phyloP scores from a whole-genome alignment of 2,329 filamentous ascomycete genomes.

The Penicillium sp. region DNA sequence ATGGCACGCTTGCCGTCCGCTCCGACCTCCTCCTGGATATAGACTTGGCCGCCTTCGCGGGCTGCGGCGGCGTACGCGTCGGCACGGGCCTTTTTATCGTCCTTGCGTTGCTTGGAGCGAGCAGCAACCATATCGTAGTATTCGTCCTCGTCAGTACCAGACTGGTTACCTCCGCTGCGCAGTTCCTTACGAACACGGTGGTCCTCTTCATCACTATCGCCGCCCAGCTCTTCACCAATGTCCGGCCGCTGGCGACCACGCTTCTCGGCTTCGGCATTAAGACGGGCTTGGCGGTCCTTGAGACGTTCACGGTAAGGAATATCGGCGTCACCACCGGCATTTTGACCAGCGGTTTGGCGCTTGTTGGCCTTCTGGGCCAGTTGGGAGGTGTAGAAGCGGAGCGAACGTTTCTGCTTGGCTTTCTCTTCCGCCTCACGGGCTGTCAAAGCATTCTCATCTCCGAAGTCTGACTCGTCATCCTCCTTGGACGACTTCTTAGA shows the following conservation, averaged over 20 bases:
- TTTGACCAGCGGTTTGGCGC: conserved; percentile 64
- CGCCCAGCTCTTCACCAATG: conserved; percentile 70
- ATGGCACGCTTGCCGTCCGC: conserved; percentile 90
- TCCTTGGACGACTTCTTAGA: conserved; percentile 39
- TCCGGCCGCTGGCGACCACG: conserved; percentile 69
- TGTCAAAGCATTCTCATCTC: conserved; percentile 81
- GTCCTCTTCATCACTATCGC: conserved; percentile 70
- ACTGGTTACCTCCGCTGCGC: conserved; percentile 40
- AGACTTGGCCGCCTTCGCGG: conserved; percentile 62
- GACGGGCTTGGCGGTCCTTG: conserved; percentile 78
- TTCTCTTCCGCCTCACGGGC: conserved; percentile 82
- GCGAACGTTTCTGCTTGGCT: conserved; percentile 82
- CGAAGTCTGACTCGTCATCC: conserved; percentile 81
- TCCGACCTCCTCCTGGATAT: conserved; percentile 70
- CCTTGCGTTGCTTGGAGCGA: conserved; percentile 60
- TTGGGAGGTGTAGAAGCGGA: conserved; percentile 98
- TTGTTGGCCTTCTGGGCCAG: conserved; percentile 94
- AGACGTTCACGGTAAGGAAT: conserved; percentile 83
- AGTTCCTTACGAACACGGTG: conserved; percentile 57
- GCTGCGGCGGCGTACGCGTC: conserved; percentile 60
- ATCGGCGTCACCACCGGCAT: conserved; percentile 64
- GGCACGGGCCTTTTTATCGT: conserved; percentile 71
- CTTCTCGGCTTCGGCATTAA: conserved; percentile 86
- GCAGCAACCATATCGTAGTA: conserved; percentile 91
- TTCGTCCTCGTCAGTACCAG: conserved; percentile 51